Evolutionary conservation across 371 early-diverging fungal genomes (phyloP).

Genomic region (Apophysomyces variabilis): DNA sequence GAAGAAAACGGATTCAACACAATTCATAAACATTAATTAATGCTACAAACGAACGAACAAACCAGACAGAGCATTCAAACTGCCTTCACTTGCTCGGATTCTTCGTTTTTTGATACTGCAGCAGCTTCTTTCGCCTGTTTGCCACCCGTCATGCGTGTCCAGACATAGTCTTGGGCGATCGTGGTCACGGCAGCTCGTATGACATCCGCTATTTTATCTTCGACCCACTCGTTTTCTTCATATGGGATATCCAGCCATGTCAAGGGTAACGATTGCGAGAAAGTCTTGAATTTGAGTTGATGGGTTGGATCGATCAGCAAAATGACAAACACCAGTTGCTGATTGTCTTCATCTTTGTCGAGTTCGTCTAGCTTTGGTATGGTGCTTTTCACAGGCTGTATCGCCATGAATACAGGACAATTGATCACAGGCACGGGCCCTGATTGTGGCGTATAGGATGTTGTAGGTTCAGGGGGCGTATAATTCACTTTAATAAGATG

Average conservation of each 20-base stretch:
- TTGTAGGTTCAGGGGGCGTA: constrained; percentile 27
- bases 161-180: constrained; percentile 73
- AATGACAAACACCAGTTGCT: constrained; percentile 56
- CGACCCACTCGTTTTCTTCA: constrained; percentile 75
- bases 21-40: background rate
- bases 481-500: constrained; percentile 57
- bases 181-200: constrained; percentile 62
- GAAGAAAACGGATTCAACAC: background rate
- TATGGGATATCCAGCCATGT: constrained; percentile 66
- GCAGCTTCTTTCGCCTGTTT: constrained; percentile 20
- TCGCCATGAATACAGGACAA: constrained; percentile 69
- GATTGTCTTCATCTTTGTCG: constrained; percentile 28
- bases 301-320: constrained; percentile 66
- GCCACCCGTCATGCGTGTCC: constrained; percentile 63
- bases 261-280: constrained; percentile 63
- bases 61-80: background rate
- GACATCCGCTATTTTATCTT: constrained; percentile 64
- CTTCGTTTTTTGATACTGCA: background rate
- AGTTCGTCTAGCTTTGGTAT: constrained; percentile 28
- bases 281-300: constrained; percentile 60
- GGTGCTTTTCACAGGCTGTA: constrained; percentile 59
- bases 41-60: background rate
- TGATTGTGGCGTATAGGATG: constrained; percentile 34
- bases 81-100: background rate
- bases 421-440: constrained; percentile 56